phyloP scores from a whole-genome alignment of 2,329 filamentous ascomycete species.

The Sporothrix inflata region DNA sequence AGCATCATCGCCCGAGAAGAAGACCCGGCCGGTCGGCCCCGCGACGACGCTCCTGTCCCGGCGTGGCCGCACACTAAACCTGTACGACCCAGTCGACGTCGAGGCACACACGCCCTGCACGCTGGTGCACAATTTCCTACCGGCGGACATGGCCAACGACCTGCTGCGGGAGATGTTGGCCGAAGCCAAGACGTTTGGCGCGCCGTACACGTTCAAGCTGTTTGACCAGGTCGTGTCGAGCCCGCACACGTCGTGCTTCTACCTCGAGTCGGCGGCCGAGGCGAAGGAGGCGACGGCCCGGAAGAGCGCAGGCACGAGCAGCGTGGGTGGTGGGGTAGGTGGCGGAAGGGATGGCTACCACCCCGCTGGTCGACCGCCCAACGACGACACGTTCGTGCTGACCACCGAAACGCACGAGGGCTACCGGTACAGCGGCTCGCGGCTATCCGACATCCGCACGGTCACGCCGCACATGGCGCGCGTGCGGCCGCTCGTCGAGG shows the following conservation, averaged over 20 bases:
- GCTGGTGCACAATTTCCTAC: conserved; percentile 89
- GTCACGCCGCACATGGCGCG: conserved; percentile 74
- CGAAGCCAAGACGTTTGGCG: conserved; percentile 68
- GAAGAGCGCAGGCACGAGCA: background rate
- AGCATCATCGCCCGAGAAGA: conserved; percentile 36
- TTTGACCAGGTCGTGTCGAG: conserved; percentile 86
- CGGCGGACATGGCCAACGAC: conserved; percentile 68
- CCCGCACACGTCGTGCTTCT: conserved; percentile 83
- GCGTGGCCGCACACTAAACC: conserved; percentile 80
- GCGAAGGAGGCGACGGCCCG: background rate
- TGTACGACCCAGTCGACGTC: conserved; percentile 81
- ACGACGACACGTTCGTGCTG: conserved; percentile 17
- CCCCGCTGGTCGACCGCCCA: background rate
- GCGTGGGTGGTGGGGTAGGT: too few species aligned
- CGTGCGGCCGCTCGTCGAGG: conserved; percentile 71
- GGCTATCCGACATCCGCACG: conserved; percentile 73
- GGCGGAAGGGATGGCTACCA: background rate
- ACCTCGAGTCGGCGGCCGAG: conserved; percentile 59
- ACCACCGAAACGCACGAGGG: conserved; percentile 46
- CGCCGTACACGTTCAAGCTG: conserved; percentile 73
- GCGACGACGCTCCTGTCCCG: conserved; percentile 50
- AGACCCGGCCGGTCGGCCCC: conserved; percentile 45
- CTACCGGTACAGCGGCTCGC: conserved; percentile 83
- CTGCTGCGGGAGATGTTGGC: conserved; percentile 75
- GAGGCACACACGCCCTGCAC: conserved; percentile 85